Evolutionary conservation across 1,284 basidiomycete genomes (phyloP).

Genomic region (Cryptococcus hybrid): DNA sequence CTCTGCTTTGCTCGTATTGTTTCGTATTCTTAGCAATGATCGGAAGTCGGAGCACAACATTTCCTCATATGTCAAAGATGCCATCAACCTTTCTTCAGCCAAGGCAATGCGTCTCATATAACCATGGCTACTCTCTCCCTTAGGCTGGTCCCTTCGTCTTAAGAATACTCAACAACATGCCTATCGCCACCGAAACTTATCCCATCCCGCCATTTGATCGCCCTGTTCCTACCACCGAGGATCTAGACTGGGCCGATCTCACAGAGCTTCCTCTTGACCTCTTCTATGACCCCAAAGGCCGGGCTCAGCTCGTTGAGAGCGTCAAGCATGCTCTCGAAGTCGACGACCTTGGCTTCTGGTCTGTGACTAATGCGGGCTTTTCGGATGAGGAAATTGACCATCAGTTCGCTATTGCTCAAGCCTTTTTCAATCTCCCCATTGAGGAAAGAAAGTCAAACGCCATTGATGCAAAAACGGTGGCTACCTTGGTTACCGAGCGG

Average conservation of each 20-base stretch:
- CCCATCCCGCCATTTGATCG: constrained; percentile 30
- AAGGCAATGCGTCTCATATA: not conserved
- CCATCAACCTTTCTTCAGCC: no score
- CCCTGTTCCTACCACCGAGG: constrained; percentile 23
- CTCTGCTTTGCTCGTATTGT: no score
- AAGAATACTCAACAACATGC: constrained; percentile 6
- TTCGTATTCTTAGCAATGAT: no score
- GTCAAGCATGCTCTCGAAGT: constrained; percentile 21
- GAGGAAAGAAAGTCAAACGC: constrained; percentile 21
- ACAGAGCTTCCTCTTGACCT: constrained; percentile 62
- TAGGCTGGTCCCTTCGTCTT: not conserved
- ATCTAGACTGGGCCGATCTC: constrained; percentile 61
- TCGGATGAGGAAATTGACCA: constrained; percentile 27
- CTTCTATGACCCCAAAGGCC: constrained; percentile 54
- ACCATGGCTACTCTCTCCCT: not conserved
- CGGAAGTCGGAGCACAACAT: no score
- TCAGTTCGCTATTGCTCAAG: constrained; percentile 34
- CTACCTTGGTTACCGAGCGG: constrained; percentile 31
- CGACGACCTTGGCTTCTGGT: constrained; percentile 22
- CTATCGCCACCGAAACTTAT: constrained; percentile 12
- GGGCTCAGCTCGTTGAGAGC: constrained; percentile 50
- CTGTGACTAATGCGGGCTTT: constrained; percentile 12
- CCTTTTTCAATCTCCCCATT: constrained; percentile 28
- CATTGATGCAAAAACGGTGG: constrained; percentile 26
- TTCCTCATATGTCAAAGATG: no score